Evolutionary conservation across 2,329 filamentous ascomycete genomes (phyloP), one percentile per base, ranked within the genome.

Genomic region (Gremmenia infestans): DNA sequence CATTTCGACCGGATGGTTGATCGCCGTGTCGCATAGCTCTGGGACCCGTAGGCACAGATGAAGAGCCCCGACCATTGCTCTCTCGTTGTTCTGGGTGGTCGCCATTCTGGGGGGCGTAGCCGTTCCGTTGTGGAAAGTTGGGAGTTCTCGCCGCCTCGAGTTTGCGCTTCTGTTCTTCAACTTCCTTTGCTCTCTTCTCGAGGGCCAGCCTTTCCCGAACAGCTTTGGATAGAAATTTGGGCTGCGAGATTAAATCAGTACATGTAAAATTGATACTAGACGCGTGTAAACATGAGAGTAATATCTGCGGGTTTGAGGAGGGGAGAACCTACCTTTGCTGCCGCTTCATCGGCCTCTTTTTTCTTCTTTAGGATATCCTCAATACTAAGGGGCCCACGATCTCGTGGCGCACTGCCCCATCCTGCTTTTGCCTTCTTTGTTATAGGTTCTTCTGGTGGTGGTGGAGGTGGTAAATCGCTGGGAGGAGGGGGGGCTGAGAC

Each of bases 291-390:
- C 64, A 66, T 63, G 55, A 48, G 55, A 59, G 56, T 54, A 61
- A 57, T 54, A 62, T 56, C 62, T 58, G 47, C 63, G 39, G 46
- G 11, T 46, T 42, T 37, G 43, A n/a, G 9, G 39, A 22, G 17
- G 11, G 9, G 11, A 22, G 42, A 58, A 17, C 72, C 63, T 74
- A 83, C 80, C 74, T 94, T 96, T 54, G 89, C 82, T 9, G 90
- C 87, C 15, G 88, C 90, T 37, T 88, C 88, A 72, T 94, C 90
- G 28, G 89, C 87, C 59, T 89, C 90, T 69, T 88, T 89, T 78
- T 95, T 95, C 74, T 92, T 88, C 63, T 85, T 83, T 22, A 96
- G 74, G 4, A 96, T 81, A 65, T 96, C 89, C 72, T 96, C 91
- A 55, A 96, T 86, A 69, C 90, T 92, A 48, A 96, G 76, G 8